Conservation (phyloP, 2,329 filamentous ascomycete species). For the Colletotrichum sp. region DNA sequence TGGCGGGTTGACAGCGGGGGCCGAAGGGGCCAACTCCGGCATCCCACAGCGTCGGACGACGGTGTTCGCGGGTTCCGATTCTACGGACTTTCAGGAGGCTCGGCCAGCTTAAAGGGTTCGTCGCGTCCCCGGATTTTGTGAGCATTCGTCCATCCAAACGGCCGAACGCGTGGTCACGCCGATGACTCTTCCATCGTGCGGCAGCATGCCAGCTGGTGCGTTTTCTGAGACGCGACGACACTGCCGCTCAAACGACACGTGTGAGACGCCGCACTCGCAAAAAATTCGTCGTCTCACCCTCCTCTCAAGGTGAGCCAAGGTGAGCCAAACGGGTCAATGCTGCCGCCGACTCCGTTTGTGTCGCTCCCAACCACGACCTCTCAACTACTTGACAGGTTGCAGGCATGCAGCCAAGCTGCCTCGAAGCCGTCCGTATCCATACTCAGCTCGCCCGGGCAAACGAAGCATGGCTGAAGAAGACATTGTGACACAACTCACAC, state of each 20-base stretch:
- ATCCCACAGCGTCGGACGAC: background rate
- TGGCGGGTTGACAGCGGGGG: background rate
- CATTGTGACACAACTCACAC: background rate
- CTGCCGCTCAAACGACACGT: background rate
- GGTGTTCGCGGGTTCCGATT: slow-evolving; percentile 10
- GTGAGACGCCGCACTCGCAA: background rate
- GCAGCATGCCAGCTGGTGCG: background rate
- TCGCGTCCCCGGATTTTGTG: background rate
- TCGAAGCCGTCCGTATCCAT: background rate
- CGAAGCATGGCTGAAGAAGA: background rate
- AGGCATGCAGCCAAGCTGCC: background rate
- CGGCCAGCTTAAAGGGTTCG: background rate
- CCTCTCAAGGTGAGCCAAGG: background rate
- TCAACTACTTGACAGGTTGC: background rate
- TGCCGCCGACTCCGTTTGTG: background rate
- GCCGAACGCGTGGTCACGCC: background rate
- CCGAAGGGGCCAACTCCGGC: background rate
- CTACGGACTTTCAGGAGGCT: background rate
- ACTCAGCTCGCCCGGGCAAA: background rate
- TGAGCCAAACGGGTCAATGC: background rate
- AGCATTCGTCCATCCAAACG: background rate
- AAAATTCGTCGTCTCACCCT: background rate
- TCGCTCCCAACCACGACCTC: background rate
- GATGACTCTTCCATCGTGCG: background rate
- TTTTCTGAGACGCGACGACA: background rate